These are phyloP conservation scores for Clarireedia hainanense DNA, from an alignment of 2,329 filamentous ascomycete genomes.

Conservation along the genomic window DNA sequence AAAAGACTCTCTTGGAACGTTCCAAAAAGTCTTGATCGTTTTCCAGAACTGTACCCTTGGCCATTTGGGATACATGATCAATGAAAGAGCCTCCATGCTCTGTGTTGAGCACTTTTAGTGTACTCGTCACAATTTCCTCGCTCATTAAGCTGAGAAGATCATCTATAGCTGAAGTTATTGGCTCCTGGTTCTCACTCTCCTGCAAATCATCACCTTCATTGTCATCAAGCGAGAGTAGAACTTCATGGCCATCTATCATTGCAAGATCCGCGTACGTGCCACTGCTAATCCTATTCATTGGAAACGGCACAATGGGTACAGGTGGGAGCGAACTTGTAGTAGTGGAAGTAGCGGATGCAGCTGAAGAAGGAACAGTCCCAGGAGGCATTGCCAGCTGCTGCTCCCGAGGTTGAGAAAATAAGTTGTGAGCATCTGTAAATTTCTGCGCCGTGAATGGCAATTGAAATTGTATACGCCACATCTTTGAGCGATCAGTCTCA, in stretches of 20 bases:
- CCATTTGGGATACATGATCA: constrained; percentile 5
- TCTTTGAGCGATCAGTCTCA: background rate
- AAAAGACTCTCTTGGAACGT: constrained; percentile 4
- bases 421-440: background rate
- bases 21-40: constrained; percentile 6
- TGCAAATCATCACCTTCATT: background rate
- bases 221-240: constrained; percentile 9
- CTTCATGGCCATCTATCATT: background rate
- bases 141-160: constrained; percentile 8
- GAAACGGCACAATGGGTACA: background rate
- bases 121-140: background rate
- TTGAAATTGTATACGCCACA: constrained; percentile 13
- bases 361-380: background rate
- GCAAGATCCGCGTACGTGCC: constrained; percentile 7
- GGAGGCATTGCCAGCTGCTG: background rate
- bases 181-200: background rate
- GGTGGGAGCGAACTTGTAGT: background rate
- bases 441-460: constrained; percentile 3
- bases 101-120: background rate
- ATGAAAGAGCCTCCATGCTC: constrained; percentile 4
- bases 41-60: background rate
- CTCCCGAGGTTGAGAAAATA: background rate
- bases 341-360: background rate
- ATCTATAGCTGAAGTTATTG: background rate
- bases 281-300: constrained; percentile 10